These are phyloP conservation scores for Backusella morwellensis DNA, from an alignment of 192 early-diverging fungal species.

Conservation along the genomic window DNA sequence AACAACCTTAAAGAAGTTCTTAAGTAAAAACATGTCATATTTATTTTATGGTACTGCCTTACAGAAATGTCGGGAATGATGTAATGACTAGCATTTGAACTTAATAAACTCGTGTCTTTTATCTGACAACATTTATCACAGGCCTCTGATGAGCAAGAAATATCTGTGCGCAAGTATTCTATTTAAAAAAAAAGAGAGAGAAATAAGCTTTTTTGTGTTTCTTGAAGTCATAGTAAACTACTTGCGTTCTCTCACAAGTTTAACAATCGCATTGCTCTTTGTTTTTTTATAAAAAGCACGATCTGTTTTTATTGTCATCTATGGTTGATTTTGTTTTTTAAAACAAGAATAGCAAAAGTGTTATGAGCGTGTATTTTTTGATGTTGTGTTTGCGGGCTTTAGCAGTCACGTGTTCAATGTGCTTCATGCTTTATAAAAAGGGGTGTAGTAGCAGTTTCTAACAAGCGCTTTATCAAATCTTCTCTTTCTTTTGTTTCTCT, in stretches of 20 bases:
- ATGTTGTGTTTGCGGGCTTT: too few species aligned
- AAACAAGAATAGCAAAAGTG: not conserved
- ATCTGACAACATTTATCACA: conserved; percentile 38
- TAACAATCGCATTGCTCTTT: conserved; percentile 48
- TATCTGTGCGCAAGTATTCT: conserved; percentile 60
- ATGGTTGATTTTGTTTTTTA: not conserved
- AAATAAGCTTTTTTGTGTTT: not conserved
- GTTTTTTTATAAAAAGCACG: conserved; percentile 47
- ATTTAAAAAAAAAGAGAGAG: not conserved
- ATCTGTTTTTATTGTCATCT: conserved; percentile 18
- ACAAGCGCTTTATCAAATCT: not conserved
- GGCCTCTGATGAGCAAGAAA: conserved; percentile 50
- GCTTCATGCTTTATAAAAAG: not conserved
- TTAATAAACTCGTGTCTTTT: conserved; percentile 38
- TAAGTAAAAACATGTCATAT: not conserved
- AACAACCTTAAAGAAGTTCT: conserved; percentile 26
- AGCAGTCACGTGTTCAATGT: not conserved
- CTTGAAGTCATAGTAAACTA: not conserved
- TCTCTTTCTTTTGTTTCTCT: not conserved
- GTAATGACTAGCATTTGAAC: conserved; percentile 36
- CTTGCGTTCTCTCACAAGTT: conserved; percentile 52
- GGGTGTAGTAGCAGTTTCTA: not conserved
- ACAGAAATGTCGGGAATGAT: conserved; percentile 55
- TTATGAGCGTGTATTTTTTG: too few species aligned
- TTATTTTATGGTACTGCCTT: not conserved